These are phyloP conservation scores for Myxozyma kluyveri DNA, from an alignment of 805 yeast genomes.

Conservation along the genomic window DNA sequence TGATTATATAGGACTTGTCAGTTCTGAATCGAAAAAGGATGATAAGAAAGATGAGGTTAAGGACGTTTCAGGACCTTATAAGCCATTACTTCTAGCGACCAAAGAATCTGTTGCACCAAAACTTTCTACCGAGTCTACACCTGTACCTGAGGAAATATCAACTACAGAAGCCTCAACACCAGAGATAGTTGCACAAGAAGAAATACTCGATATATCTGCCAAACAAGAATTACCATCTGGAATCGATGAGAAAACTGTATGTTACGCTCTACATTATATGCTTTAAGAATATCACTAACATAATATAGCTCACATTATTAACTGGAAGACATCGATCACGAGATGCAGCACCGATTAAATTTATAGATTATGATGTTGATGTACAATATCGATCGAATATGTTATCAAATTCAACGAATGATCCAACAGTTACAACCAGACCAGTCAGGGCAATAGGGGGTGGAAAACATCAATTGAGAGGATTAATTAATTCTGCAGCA, in stretches of 20 bases:
- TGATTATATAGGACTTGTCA: no score
- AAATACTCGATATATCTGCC: slow-evolving; percentile 7
- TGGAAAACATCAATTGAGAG: slow-evolving; percentile 39
- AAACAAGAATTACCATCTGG: slow-evolving; percentile 18
- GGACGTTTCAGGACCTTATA: slow-evolving; percentile 8
- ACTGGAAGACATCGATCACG: slow-evolving; percentile 22
- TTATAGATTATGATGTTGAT: slow-evolving; percentile 42
- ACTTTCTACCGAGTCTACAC: not conserved
- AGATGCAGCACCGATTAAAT: slow-evolving; percentile 24
- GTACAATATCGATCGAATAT: slow-evolving; percentile 42
- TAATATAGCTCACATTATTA: slow-evolving; percentile 14
- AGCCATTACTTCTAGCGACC: slow-evolving; percentile 5
- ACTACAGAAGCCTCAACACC: not conserved
- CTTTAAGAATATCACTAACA: not conserved
- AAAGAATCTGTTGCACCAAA: slow-evolving; percentile 8
- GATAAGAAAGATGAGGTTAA: no score
- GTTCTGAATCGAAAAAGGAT: no score
- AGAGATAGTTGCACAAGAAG: not conserved
- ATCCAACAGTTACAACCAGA: slow-evolving; percentile 3
- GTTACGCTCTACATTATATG: not conserved
- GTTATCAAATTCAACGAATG: slow-evolving; percentile 28
- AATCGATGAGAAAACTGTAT: slow-evolving; percentile 11
- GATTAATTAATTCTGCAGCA: slow-evolving; percentile 36
- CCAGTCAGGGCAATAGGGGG: slow-evolving; percentile 37
- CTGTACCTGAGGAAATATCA: not conserved